Base-by-base conservation (phyloP, 768 basidiomycete species). In the Paxillus ammoniavirescens region DNA sequence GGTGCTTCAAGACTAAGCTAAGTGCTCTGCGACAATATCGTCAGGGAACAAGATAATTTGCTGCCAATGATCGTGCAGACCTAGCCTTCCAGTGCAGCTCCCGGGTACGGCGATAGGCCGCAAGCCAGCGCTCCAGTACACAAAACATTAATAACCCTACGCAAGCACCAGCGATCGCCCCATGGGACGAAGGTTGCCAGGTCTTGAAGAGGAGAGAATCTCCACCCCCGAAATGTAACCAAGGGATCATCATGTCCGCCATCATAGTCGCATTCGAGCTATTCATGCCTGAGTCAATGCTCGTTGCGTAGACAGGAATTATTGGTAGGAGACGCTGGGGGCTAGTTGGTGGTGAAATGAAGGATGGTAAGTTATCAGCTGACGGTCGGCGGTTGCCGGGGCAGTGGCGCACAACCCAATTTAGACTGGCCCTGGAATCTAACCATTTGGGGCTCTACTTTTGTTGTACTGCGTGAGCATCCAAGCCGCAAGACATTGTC, bases 141-240 rank as follows among this genome's bases (percentile, higher is more conserved):
- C 84, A 83, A 33, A 94, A 73, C 33, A 87, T 36, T 61, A 87
- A 74, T 18, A 95, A 73, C 0, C 79, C 84, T 52, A 95, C 76
- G 64, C 85, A 89, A 37, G 91, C 86, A 0, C 89, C 92, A 18
- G 81, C 82, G 35, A 91, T 80, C 0, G 87, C 84, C 18, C 88
- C 91, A 6, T 73, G 57, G 0, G 89, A 85, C 3, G 77, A 77
- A 0, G 93, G 92, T 5, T 67, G 70, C 86, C 87, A 89, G 2
- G 77, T 71, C 53, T 81, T 59, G 73, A 94, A 93, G 68, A 82
- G 73, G 10, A 92, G 76, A 47, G 74, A 72, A 57, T 91, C 89
- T 0, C 83, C 82, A 0, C 73, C 72, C 18, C 78, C 77, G 59
- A 90, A 87, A 65, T 91, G 90, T 14, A 92, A 70, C 68, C 79